These are phyloP conservation scores for Pyrus hybrid DNA, from an alignment of 331 rosid genomes.

Conservation along the genomic window DNA sequence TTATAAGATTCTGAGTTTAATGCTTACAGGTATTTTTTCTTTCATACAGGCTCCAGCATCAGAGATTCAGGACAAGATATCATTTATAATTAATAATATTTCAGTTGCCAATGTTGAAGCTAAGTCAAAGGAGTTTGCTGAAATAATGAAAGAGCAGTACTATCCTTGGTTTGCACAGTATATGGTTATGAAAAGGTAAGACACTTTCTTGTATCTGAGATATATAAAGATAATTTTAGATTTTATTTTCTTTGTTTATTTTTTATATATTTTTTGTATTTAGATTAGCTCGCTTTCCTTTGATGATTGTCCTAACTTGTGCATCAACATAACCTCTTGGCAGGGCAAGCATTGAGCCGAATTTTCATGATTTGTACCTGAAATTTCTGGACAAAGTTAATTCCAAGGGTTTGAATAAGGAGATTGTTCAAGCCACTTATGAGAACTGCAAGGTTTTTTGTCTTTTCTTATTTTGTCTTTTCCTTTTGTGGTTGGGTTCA, in stretches of 20 bases:
- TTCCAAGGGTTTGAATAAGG: slow-evolving; percentile 75
- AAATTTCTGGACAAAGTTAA: slow-evolving; percentile 81
- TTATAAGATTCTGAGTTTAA: background rate
- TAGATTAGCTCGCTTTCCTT: background rate
- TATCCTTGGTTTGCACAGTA: slow-evolving; percentile 98
- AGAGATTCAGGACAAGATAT: slow-evolving; percentile 92
- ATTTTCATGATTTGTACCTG: slow-evolving; percentile 91
- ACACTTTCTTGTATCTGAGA: background rate
- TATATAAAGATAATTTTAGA: background rate
- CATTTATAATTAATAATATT: slow-evolving; percentile 82
- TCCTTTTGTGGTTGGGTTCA: background rate
- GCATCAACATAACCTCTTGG: background rate
- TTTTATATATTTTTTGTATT: background rate
- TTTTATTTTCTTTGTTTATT: background rate
- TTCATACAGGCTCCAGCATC: slow-evolving; percentile 81
- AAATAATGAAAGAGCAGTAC: slow-evolving; percentile 73
- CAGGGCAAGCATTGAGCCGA: slow-evolving; percentile 98
- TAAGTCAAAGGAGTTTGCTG: slow-evolving; percentile 69
- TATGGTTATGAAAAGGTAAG: slow-evolving; percentile 98
- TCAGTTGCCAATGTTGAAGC: slow-evolving; percentile 64
- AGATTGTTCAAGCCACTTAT: slow-evolving; percentile 80
- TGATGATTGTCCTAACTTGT: background rate
- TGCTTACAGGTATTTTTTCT: slow-evolving; percentile 5
- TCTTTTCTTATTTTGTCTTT: background rate
- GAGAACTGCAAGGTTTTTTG: slow-evolving; percentile 93